Evolutionary conservation across 352 stramenopile genomes (phyloP).

Genomic region (Globisporangium paroecandrum): DNA sequence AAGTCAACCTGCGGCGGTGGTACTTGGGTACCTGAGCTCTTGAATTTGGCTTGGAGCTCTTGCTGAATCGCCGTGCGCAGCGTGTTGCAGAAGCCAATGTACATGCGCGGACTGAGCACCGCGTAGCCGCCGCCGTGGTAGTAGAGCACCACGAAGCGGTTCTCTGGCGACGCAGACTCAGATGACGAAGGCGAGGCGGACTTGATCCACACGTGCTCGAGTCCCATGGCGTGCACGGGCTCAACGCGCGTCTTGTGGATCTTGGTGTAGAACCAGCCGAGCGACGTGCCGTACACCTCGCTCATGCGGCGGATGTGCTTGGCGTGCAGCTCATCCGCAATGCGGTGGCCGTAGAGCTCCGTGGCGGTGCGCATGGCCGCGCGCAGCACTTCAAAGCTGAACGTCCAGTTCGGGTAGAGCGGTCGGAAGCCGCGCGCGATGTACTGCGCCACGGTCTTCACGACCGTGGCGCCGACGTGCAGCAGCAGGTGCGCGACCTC

Average conservation of each 20-base stretch:
- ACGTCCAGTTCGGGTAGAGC: conserved; percentile 34
- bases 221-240: conserved; percentile 24
- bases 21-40: neutral
- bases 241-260: conserved; percentile 25
- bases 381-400: conserved; percentile 28
- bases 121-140: conserved; percentile 46
- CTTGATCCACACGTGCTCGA: conserved; percentile 39
- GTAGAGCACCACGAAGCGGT: conserved; percentile 18
- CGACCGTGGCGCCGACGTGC: conserved; percentile 5
- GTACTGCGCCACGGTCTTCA: conserved; percentile 3
- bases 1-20: conserved; percentile 26
- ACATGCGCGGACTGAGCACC: conserved; percentile 36
- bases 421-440: conserved; percentile 19
- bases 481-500: conserved; percentile 10
- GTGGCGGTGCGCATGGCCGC: conserved; percentile 19
- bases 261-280: conserved; percentile 25
- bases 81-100: conserved; percentile 36
- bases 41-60: conserved; percentile 14
- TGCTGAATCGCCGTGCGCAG: conserved; percentile 21
- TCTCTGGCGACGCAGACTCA: neutral
- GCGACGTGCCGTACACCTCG: conserved; percentile 19
- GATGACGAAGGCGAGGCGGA: neutral
- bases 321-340: conserved; percentile 18
- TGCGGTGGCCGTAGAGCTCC: conserved; percentile 24
- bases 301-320: conserved; percentile 24